Evolutionary conservation across 352 stramenopile genomes (phyloP), one percentile per base, ranked within the genome.

Genomic region (Globisporangium camurandrum): DNA sequence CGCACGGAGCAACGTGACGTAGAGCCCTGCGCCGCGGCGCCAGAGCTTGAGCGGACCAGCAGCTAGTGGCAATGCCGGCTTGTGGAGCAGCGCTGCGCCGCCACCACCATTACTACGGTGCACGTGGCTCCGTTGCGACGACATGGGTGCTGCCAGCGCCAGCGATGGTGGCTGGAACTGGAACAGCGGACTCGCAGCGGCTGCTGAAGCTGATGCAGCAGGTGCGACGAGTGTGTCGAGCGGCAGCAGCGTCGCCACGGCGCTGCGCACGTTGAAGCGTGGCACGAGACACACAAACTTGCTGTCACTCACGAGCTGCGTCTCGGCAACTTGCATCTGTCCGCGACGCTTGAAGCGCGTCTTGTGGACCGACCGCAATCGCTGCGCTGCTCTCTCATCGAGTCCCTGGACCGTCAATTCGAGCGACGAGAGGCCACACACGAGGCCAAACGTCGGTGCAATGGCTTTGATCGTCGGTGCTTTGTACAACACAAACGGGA

Each of bases 281-380:
- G 78, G 75, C n/a, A 86, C 62, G 7, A 77, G 7, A 2, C 63
- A 67, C 11, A 67, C 56, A 22, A 89, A 72, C 24, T 73, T 77
- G 1, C 64, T 50, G n/a, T 84, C 75, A 7, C 55, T 55, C 1
- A 63, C 53, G 0, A 86, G 23, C 10, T 69, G 61, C 4, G 67
- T 64, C 28, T 86, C 75, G 1, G 78, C 63, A 6, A 86, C 37
- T 54, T 89, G 78, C 78, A 89, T 87, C n/a, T 89, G 78, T 0
- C 73, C 78, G 28, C 78, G 64, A 8, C 68, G 57, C 20, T 82
- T 83, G 36, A 86, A 89, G 2, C 78, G 78, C 42, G 71, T 44
- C 39, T 84, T 84, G 38, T 78, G 64, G 4, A 68, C 58, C 14
- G 62, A 47, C 23, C 59, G 67, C 30, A 89, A 60, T 7, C 49